Percentiles rank a stretch among this genome's conserved stretches.
These are phyloP conservation scores for Anthracocystis panici-leucophaei DNA, from an alignment of 1,284 basidiomycete genomes.

Conservation along the genomic window DNA sequence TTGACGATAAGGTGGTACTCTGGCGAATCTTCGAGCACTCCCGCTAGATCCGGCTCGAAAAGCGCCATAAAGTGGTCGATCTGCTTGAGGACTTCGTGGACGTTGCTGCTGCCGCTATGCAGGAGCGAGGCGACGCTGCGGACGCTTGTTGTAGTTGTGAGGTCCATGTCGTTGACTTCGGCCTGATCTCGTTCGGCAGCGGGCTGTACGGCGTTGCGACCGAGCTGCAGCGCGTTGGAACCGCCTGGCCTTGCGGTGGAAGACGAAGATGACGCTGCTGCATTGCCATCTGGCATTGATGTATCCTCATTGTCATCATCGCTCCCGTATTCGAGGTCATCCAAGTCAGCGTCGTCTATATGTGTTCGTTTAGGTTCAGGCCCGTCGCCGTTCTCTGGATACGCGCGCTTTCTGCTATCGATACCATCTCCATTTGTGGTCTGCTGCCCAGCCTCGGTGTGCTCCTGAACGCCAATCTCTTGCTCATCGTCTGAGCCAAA, in stretches of 20 bases:
- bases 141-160: conserved; percentile 86
- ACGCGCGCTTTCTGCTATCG: conserved; percentile 70
- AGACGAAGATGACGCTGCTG: conserved; percentile 20
- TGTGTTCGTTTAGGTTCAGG: conserved; percentile 62
- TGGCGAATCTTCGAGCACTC: conserved; percentile 87
- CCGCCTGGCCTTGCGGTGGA: conserved; percentile 8
- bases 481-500: conserved; percentile 74
- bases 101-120: conserved; percentile 78
- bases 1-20: conserved; percentile 97
- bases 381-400: conserved; percentile 72
- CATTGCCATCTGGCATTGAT: conserved; percentile 15
- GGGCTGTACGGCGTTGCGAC: conserved; percentile 88
- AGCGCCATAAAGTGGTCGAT: conserved; percentile 85
- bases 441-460: conserved; percentile 63
- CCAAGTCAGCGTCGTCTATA: conserved; percentile 60
- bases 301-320: conserved; percentile 40
- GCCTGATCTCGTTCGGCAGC: conserved; percentile 92
- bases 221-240: conserved; percentile 70
- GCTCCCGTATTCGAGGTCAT: conserved; percentile 48
- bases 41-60: conserved; percentile 79
- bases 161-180: conserved; percentile 91
- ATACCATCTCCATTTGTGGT: conserved; percentile 57
- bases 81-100: conserved; percentile 82
- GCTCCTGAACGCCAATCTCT: conserved; percentile 64
- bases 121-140: conserved; percentile 88